These are phyloP conservation scores for Colletotrichum sp. DNA, from an alignment of 2,329 filamentous ascomycete genomes.

Conservation along the genomic window DNA sequence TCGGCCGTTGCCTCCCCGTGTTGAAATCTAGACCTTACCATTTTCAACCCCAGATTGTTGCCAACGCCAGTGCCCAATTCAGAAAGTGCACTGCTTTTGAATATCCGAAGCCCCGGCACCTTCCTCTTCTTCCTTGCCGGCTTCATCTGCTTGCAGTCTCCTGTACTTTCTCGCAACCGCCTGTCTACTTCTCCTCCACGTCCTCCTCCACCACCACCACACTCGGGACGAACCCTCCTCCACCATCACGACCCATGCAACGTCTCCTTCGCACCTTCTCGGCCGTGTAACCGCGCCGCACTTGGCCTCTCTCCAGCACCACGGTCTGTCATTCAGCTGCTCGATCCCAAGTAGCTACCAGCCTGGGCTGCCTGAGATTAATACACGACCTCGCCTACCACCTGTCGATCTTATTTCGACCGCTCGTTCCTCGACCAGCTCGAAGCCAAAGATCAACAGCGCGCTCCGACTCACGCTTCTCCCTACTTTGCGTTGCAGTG, in stretches of 20 bases:
- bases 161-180: background rate
- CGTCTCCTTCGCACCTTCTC: conserved; percentile 4
- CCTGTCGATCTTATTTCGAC: background rate
- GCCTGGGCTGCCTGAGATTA: conserved; percentile 13
- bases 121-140: background rate
- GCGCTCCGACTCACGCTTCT: background rate
- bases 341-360: background rate
- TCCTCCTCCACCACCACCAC: background rate
- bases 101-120: background rate
- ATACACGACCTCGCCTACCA: conserved; percentile 6
- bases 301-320: background rate
- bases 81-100: background rate
- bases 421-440: background rate
- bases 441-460: background rate
- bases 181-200: background rate
- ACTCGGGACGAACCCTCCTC: background rate
- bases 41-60: background rate
- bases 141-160: background rate
- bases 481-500: background rate
- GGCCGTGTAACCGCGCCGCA: conserved; percentile 3
- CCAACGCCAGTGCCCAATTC: background rate
- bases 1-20: background rate
- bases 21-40: background rate
- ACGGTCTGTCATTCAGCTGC: conserved; percentile 7
- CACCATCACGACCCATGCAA: background rate